Evolutionary conservation across 208 protist genomes (phyloP).

Genomic region (Angomonas ambiguus): DNA sequence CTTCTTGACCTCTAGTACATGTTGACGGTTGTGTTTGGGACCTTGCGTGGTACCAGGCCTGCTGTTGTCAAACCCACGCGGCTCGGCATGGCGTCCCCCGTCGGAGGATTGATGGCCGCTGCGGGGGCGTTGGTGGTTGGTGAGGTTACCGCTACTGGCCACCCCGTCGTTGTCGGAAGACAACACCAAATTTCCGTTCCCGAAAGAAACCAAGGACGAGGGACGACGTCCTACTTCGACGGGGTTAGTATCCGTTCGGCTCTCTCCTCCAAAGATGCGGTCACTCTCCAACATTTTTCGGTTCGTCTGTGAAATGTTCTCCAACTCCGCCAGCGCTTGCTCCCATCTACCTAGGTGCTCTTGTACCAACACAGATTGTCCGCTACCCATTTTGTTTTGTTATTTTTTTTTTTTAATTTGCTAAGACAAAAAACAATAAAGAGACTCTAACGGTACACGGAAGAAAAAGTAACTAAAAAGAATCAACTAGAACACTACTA

Average conservation of each 20-base stretch:
- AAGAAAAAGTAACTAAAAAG: constrained; percentile 14
- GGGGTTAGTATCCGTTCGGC: not conserved
- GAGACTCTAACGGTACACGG: constrained; percentile 4
- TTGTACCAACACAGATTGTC: constrained; percentile 42
- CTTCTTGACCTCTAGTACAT: constrained; percentile 62
- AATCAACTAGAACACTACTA: constrained; percentile 10
- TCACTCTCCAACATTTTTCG: constrained; percentile 52
- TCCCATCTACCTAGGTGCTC: constrained; percentile 78
- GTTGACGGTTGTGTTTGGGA: constrained; percentile 57
- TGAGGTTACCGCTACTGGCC: not conserved
- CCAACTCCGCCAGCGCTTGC: constrained; percentile 49
- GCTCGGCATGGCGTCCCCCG: not conserved
- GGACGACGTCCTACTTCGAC: constrained; percentile 21
- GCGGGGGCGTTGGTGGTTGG: constrained; percentile 10
- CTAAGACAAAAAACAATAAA: not conserved
- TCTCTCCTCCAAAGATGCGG: constrained; percentile 42
- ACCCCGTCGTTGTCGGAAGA: constrained; percentile 1
- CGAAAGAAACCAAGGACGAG: constrained; percentile 72
- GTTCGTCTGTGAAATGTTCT: constrained; percentile 48
- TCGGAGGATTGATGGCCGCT: constrained; percentile 13
- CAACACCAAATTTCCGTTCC: constrained; percentile 18
- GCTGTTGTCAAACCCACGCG: not conserved
- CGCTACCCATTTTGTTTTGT: constrained; percentile 49
- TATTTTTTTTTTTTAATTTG: constrained; percentile 7
- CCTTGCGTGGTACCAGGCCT: constrained; percentile 19